Conservation (phyloP, 768 basidiomycete species). For the Kwoniella sp. region DNA sequence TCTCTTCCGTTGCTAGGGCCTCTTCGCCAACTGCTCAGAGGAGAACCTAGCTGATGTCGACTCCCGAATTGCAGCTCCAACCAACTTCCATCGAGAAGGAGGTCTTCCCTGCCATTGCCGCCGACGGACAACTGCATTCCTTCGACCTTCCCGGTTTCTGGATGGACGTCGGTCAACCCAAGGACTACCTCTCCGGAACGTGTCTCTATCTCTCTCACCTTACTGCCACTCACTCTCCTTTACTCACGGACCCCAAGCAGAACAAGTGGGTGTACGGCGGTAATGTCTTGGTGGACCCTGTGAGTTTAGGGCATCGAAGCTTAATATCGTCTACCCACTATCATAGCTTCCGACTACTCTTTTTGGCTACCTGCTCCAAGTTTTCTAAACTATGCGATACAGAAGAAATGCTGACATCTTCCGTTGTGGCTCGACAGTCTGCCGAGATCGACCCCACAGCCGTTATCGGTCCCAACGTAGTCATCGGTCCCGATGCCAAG, state of each 20-base stretch:
- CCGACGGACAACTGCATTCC: slow-evolving; percentile 59
- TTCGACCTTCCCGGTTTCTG: slow-evolving; percentile 61
- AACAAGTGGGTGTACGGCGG: slow-evolving; percentile 59
- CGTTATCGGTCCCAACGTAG: slow-evolving; percentile 60
- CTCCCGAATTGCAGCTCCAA: slow-evolving; percentile 53
- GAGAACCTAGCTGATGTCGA: slow-evolving; percentile 2
- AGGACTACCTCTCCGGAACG: slow-evolving; percentile 58
- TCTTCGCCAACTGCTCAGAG: background rate
- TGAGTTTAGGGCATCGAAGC: too few relatives aligned
- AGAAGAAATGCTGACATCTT: background rate
- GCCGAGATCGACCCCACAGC: slow-evolving; percentile 57
- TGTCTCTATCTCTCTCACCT: slow-evolving; percentile 60
- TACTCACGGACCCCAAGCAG: slow-evolving; percentile 57
- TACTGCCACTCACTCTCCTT: slow-evolving; percentile 55
- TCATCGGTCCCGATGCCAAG: slow-evolving; percentile 59
- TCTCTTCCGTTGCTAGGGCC: background rate
- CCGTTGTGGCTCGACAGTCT: slow-evolving; percentile 27
- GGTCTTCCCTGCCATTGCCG: slow-evolving; percentile 60
- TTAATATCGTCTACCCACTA: too few relatives aligned
- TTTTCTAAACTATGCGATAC: too few relatives aligned
- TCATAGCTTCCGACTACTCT: background rate
- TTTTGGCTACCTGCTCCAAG: background rate
- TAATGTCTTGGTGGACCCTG: slow-evolving; percentile 60
- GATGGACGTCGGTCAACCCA: slow-evolving; percentile 62
- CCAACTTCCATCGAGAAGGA: slow-evolving; percentile 61